Conservation (phyloP, 1,284 basidiomycete species). For the Leccinum variabile region DNA sequence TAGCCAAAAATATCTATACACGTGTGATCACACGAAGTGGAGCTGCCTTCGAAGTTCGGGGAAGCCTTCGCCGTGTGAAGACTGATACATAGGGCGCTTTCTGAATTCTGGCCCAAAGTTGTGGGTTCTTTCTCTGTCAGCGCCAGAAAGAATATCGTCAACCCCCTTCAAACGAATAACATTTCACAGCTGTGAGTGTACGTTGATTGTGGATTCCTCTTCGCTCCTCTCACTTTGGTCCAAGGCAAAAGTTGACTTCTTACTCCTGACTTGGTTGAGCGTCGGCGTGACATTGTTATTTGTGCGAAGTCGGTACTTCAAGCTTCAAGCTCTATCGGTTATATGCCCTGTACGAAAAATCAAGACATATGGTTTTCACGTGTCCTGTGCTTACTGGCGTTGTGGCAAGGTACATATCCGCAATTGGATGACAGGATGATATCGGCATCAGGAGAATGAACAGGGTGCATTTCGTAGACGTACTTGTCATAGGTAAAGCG, state of each 20-base stretch:
- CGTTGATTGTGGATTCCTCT: not conserved
- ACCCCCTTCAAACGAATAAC: not conserved
- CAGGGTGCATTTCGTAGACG: no score
- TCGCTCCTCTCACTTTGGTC: slow-evolving; percentile 1
- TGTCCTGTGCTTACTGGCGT: no score
- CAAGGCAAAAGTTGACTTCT: slow-evolving; percentile 10
- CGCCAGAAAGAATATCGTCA: not conserved
- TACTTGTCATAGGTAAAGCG: slow-evolving; percentile 16
- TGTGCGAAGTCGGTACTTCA: slow-evolving; percentile 7
- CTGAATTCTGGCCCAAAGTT: slow-evolving; percentile 18
- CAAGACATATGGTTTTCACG: no score
- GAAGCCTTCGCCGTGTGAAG: no score
- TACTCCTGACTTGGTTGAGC: not conserved
- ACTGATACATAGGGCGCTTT: no score
- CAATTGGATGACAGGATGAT: no score
- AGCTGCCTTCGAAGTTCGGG: no score
- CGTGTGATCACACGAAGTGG: no score
- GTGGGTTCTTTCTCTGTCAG: slow-evolving; percentile 2
- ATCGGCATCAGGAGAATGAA: no score
- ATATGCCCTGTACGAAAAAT: no score
- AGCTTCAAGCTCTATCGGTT: not conserved
- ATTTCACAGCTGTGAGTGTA: slow-evolving; percentile 13
- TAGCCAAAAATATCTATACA: no score
- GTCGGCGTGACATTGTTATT: slow-evolving; percentile 1
- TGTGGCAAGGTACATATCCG: no score